These are phyloP conservation scores for Dichomitus squalens DNA, from an alignment of 1,284 basidiomycete genomes.

Conservation along the genomic window DNA sequence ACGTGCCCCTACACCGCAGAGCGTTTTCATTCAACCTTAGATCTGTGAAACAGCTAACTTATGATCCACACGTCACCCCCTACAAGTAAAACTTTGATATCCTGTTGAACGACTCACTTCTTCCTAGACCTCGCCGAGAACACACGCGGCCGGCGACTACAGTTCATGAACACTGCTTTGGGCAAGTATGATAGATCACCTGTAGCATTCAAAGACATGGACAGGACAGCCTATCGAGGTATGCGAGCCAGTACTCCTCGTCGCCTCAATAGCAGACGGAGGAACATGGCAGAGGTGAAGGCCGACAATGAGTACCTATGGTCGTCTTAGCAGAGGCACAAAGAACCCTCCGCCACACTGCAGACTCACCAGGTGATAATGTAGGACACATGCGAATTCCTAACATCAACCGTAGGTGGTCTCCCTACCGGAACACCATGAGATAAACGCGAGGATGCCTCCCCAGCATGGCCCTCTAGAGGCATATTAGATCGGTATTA, in stretches of 20 bases:
- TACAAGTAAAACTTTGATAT: too few species aligned
- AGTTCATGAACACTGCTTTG: too few species aligned
- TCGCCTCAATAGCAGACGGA: conserved; percentile 55
- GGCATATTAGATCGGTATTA: not conserved
- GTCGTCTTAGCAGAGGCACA: conserved; percentile 7
- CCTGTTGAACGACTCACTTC: too few species aligned
- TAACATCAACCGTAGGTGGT: conserved; percentile 82
- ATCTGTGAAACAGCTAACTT: too few species aligned
- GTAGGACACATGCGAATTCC: conserved; percentile 96
- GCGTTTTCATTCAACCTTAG: too few species aligned
- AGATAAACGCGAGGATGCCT: conserved; percentile 64
- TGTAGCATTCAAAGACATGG: not conserved
- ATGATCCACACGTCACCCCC: too few species aligned
- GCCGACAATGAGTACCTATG: conserved; percentile 73
- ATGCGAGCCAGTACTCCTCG: conserved; percentile 40
- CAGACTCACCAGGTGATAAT: conserved; percentile 85
- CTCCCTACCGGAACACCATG: conserved; percentile 89
- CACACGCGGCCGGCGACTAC: too few species aligned
- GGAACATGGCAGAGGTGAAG: conserved; percentile 67
- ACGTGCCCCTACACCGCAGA: too few species aligned
- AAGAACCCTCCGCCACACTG: not conserved
- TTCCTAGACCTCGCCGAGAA: too few species aligned
- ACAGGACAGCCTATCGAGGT: conserved; percentile 28
- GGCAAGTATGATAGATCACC: too few species aligned
- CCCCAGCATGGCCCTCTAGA: conserved; percentile 80